phyloP scores from a whole-genome alignment of 768 basidiomycete genomes.

The Tremella yokohamensis region DNA sequence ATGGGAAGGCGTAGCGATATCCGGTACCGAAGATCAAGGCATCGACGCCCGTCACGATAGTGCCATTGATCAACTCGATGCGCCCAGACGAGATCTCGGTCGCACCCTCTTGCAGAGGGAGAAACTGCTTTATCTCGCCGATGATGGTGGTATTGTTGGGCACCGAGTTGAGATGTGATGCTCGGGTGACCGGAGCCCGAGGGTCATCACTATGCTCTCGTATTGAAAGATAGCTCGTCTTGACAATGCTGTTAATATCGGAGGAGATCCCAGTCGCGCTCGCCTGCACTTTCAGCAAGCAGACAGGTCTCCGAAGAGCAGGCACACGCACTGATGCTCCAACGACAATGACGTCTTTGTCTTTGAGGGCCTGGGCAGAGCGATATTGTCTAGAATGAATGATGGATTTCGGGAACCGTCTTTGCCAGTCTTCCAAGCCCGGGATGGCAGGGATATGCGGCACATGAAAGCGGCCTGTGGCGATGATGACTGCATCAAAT shows the following conservation, averaged over 20 bases:
- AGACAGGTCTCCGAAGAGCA: too few relatives aligned
- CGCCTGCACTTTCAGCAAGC: too few relatives aligned
- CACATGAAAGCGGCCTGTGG: constrained; percentile 34
- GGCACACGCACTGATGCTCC: too few relatives aligned
- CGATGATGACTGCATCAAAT: constrained; percentile 51
- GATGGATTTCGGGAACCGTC: constrained; percentile 15
- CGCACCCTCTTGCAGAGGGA: constrained; percentile 1
- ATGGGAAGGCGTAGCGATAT: constrained; percentile 13
- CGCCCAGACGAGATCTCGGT: not conserved
- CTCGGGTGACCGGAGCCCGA: constrained; percentile 13
- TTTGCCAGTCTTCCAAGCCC: constrained; percentile 52
- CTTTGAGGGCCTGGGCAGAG: not conserved
- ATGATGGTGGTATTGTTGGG: constrained; percentile 13
- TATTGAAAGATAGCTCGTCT: constrained; percentile 1
- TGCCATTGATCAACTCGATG: constrained; percentile 9
- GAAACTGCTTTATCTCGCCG: constrained; percentile 3
- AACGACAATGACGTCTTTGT: constrained; percentile 12
- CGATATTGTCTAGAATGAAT: constrained; percentile 22
- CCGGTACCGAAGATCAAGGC: constrained; percentile 8
- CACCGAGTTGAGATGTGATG: constrained; percentile 1
- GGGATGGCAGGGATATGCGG: constrained; percentile 44
- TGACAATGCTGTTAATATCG: not conserved
- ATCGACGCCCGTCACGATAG: constrained; percentile 11
- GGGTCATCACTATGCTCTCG: constrained; percentile 16
- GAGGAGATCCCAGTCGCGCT: constrained; percentile 7